Percentiles rank a stretch among this genome's conserved stretches.
Conservation (phyloP, 2,329 filamentous ascomycete species). For the Pseudogymnoascus sp. region DNA sequence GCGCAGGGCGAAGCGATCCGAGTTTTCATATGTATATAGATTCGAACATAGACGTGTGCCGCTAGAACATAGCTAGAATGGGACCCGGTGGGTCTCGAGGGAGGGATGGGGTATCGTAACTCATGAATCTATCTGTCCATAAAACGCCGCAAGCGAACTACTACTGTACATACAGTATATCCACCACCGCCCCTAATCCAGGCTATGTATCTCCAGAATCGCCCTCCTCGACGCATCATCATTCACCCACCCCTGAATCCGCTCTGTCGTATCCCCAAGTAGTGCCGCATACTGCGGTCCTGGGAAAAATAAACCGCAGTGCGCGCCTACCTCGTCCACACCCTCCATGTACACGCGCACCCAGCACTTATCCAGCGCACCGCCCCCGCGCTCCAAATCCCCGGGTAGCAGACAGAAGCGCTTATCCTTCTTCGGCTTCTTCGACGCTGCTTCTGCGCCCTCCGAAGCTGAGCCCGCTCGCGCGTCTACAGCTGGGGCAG, state of each 20-base stretch:
- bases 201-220: conserved; percentile 11
- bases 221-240: conserved; percentile 40
- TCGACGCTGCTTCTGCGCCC: neutral
- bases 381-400: conserved; percentile 38
- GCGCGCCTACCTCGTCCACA: conserved; percentile 77
- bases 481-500: neutral
- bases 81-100: no score
- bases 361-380: conserved; percentile 62
- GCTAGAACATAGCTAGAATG: neutral
- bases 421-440: conserved; percentile 29
- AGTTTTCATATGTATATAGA: neutral
- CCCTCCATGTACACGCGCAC: conserved; percentile 70
- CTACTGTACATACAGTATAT: neutral
- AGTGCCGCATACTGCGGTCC: conserved; percentile 65
- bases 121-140: neutral
- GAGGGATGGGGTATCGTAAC: neutral
- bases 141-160: neutral
- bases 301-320: conserved; percentile 71
- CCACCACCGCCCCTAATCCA: neutral
- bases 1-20: neutral
- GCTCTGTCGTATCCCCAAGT: conserved; percentile 64
- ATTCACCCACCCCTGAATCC: conserved; percentile 61
- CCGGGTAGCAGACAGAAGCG: conserved; percentile 74
- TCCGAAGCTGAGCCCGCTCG: neutral
- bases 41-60: neutral